Conservation (phyloP, 2,329 filamentous ascomycete genomes). For the Beauveria australis region DNA sequence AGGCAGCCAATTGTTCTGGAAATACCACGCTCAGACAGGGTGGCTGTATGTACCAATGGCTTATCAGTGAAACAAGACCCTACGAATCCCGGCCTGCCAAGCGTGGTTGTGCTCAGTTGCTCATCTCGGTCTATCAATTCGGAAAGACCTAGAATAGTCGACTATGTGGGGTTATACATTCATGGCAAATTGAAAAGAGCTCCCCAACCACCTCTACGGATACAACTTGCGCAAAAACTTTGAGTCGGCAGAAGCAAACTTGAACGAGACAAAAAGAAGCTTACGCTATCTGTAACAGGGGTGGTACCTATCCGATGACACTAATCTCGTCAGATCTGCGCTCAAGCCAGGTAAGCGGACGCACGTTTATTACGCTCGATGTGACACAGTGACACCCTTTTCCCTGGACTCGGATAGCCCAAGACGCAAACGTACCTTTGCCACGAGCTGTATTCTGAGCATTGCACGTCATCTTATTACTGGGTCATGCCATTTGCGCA, state of each 20-base stretch:
- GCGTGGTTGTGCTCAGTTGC: not conserved
- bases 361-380: constrained; percentile 1
- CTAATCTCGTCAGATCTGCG: constrained; percentile 10
- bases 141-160: not conserved
- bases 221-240: too few relatives aligned
- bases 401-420: not conserved
- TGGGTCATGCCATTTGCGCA: not conserved
- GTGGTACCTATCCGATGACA: not conserved
- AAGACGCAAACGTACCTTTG: not conserved
- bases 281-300: constrained; percentile 6
- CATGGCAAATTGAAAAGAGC: too few relatives aligned
- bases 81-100: constrained; percentile 2
- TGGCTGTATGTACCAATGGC: not conserved
- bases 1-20: not conserved
- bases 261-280: constrained; percentile 2
- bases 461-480: not conserved
- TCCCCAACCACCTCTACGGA: too few relatives aligned
- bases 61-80: not conserved
- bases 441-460: not conserved
- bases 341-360: constrained; percentile 6
- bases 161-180: not conserved
- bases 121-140: not conserved
- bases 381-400: not conserved
- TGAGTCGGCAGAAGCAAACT: not conserved
- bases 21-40: too few relatives aligned